Base-by-base conservation (phyloP, 176 grass and related monocot species). In the Eremochloa ophiuroides region DNA sequence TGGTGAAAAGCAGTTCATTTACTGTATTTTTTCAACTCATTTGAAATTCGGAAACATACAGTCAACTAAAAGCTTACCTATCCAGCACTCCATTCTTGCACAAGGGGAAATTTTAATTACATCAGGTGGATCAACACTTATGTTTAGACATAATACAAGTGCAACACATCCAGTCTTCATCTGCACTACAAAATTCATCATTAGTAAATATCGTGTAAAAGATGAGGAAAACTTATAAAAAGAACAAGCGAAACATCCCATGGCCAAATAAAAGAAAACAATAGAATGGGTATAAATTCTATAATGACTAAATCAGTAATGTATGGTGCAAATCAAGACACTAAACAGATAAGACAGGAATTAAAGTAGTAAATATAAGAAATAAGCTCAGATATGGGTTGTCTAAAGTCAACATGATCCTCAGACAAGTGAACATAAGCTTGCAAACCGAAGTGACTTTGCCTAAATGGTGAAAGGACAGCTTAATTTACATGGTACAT, bases 131-230 rank as follows among this genome's bases (percentile, higher is more conserved):
- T 99, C 93, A 85, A 99, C 93, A 76, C 93, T 93, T 74, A 99
- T 91, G 88, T 99, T 99, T 88, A 99, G 91, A 88, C 96, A 99
- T 62, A 99, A 86, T 66, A 95, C 93, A 74, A 99, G 91, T 53
- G 96, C 96, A 74, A 99, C 96, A 78, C 91, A 99, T 29, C 96
- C 93, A 25, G 96, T 99, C 88, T 95, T 99, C 93, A 99, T 95
- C 96, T 99, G 96, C 84, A 90, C 40, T 35, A 95, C 9, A 73
- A 83, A 87, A 81, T 69, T 26, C 43, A 82, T 81, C 63, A 11
- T 74, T 61, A 89, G 71, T 71, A 83, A 81, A 86, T 80, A 56
- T 39, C n/a, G 69, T 51, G 37, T 64, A 62, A 69, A 58, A 68
- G 4, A 74, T 62, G 76, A 15, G 3, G 50, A 62, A 17, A 68